These are phyloP conservation scores for Prasinococcaceae sp. DNA, from an alignment of 139 green algal species.

Conservation along the genomic window DNA sequence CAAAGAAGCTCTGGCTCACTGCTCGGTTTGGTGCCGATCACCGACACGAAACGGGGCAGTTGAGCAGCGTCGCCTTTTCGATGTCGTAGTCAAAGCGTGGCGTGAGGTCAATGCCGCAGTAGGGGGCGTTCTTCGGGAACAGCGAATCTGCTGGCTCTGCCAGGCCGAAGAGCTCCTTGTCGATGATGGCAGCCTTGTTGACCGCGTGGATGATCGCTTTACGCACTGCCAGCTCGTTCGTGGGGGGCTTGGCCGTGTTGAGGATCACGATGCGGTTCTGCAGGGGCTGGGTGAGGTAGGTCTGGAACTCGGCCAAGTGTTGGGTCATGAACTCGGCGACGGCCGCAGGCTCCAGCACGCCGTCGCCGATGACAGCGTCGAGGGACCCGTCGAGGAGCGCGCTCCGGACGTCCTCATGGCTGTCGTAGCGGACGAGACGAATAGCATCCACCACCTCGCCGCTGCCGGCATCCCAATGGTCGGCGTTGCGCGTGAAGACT, in stretches of 20 bases:
- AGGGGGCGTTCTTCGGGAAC: constrained; percentile 10
- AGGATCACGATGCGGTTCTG: constrained; percentile 9
- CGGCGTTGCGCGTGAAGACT: constrained; percentile 1
- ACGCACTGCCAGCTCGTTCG: background rate
- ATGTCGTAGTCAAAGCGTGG: constrained; percentile 8
- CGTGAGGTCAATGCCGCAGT: background rate
- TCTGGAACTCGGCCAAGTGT: background rate
- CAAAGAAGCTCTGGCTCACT: background rate
- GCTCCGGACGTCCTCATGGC: background rate
- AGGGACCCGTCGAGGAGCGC: constrained; percentile 7
- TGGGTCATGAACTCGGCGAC: background rate
- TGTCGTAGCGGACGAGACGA: constrained; percentile 2
- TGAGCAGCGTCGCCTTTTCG: constrained; percentile 12
- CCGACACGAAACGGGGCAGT: constrained; percentile 10
- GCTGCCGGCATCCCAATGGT: constrained; percentile 9
- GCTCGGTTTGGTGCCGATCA: too few species aligned
- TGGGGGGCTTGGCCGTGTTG: constrained; percentile 13
- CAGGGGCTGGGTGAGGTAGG: constrained; percentile 5
- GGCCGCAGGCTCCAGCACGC: background rate
- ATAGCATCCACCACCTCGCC: constrained; percentile 6
- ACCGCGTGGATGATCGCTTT: constrained; percentile 13
- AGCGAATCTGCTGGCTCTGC: constrained; percentile 5
- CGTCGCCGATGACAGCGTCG: constrained; percentile 5
- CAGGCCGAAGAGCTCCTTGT: constrained; percentile 10
- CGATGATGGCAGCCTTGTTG: constrained; percentile 13